These are phyloP conservation scores for Mycena latifolia DNA, from an alignment of 768 basidiomycete genomes.

Conservation along the genomic window DNA sequence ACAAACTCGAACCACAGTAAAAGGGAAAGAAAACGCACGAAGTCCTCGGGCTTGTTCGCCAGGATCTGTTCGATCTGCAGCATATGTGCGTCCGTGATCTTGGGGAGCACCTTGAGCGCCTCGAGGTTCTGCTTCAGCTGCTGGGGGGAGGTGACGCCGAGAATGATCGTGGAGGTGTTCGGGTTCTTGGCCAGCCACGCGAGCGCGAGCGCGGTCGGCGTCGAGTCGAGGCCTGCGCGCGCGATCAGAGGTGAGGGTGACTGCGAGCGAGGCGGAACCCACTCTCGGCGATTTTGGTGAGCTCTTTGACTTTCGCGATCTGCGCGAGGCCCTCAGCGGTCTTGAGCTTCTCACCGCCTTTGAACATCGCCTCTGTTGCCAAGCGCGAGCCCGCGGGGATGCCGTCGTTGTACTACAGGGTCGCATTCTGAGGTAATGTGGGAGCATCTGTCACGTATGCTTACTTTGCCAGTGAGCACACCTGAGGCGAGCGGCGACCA, in stretches of 20 bases:
- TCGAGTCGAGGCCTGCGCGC: conserved; percentile 65
- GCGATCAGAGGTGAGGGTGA: not conserved
- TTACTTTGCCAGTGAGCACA: conserved; percentile 82
- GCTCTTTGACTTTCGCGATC: conserved; percentile 70
- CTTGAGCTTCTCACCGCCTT: conserved; percentile 42
- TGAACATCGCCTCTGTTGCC: conserved; percentile 57
- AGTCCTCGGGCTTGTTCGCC: conserved; percentile 69
- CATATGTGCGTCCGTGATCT: conserved; percentile 75
- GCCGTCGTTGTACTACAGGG: conserved; percentile 18
- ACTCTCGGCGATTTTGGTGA: not conserved
- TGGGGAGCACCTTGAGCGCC: conserved; percentile 79
- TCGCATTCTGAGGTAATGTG: not conserved
- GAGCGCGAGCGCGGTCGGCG: conserved; percentile 74
- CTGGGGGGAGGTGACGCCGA: conserved; percentile 73
- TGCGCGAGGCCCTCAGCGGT: conserved; percentile 59
- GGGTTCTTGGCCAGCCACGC: conserved; percentile 82
- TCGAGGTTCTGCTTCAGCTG: conserved; percentile 78
- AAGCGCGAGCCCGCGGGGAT: conserved; percentile 74
- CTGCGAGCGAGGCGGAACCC: not conserved
- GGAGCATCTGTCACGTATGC: too few relatives aligned
- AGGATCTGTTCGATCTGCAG: conserved; percentile 78
- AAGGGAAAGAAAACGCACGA: conserved; percentile 39
- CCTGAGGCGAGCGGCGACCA: conserved; percentile 83
- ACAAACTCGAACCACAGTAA: not conserved
- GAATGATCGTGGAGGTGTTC: conserved; percentile 74